Evolutionary conservation across 805 yeast genomes (phyloP), one percentile per base, ranked within the genome.

Genomic region (Ogataea trehalophila): DNA sequence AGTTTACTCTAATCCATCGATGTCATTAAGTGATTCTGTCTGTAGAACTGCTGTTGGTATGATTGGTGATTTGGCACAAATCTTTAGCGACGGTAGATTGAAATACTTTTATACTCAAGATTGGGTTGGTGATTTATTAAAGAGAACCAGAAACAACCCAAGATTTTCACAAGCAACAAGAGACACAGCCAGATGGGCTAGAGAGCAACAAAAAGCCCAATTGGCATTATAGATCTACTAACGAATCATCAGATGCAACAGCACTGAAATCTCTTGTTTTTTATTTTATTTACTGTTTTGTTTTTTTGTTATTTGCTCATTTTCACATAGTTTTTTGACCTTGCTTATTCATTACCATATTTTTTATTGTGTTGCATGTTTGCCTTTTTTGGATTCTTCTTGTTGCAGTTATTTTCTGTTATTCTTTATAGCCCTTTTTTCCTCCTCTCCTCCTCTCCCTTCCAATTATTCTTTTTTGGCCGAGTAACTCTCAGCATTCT

Each of bases 111-210:
- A 82, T 66, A 65, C 69, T 18, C 87, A 83, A 70, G 82, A 75
- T 2, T 89, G 97, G 97, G 81, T 94, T 26, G 70, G 85, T 6
- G 84, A 80, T 23, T 79, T 87, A 62, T 84, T 94, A 62, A 83
- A 81, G 64, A 79, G 74, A 61, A 83, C 91, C 20, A 80, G 94
- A 66, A 61, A 79, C 45, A 83, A 83, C 62, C 74, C 77, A 52
- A 57, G 73, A 33, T 87, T 82, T 62, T 72, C 80, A 34, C 80
- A 78, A 57, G 70, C 75, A 46, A 89, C 97, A 13, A 81, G 80
- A 63, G 94, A 86, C 60, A 87, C 96, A n/a, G 97, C 97, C 8
- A 80, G 91, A 69, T 94, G 98, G 98, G 97, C 99, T 15, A 80
- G 94, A 57, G 96, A 87, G 60, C 96, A 84, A 69, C 87, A 80